Evolutionary conservation across 371 early-diverging fungal species (phyloP).

Genomic region (Chytridium lagenaria): DNA sequence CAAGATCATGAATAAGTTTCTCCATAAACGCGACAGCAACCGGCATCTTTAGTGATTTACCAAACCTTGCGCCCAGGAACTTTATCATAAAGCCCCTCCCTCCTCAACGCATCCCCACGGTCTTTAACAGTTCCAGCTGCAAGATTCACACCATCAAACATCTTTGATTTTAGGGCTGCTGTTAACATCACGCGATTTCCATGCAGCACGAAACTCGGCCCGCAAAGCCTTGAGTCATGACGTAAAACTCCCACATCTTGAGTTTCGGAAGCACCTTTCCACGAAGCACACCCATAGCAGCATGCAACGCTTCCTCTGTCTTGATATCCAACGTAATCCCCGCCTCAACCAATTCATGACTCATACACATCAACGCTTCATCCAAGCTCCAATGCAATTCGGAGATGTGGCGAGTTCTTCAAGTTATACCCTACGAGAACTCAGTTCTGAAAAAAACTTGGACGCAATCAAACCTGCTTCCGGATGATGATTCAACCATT

Average conservation of each 20-base stretch:
- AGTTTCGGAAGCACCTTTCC: conserved; percentile 67
- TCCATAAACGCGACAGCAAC: conserved; percentile 58
- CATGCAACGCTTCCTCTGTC: conserved; percentile 69
- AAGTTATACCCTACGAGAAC: conserved; percentile 83
- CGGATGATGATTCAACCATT: conserved; percentile 91
- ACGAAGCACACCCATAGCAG: conserved; percentile 67
- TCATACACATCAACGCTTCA: conserved; percentile 76
- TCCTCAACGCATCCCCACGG: conserved; percentile 35
- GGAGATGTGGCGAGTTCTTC: conserved; percentile 91
- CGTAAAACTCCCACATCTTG: conserved; percentile 90
- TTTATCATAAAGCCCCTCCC: conserved; percentile 30
- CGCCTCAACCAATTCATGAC: conserved; percentile 44
- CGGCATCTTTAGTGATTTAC: conserved; percentile 54
- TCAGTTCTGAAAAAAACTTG: conserved; percentile 9
- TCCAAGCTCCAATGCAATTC: conserved; percentile 93
- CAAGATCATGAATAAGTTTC: conserved; percentile 28
- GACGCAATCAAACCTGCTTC: conserved; percentile 77
- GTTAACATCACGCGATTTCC: conserved; percentile 12
- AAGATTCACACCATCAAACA: conserved; percentile 14
- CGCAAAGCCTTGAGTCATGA: conserved; percentile 44
- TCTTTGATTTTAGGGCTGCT: not conserved
- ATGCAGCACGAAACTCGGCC: conserved; percentile 30
- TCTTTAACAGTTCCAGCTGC: conserved; percentile 31
- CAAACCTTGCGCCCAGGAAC: conserved; percentile 56
- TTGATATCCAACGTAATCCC: conserved; percentile 60